Conservation (phyloP, 306 rosid genomes). For the Corylus heterophylla region DNA sequence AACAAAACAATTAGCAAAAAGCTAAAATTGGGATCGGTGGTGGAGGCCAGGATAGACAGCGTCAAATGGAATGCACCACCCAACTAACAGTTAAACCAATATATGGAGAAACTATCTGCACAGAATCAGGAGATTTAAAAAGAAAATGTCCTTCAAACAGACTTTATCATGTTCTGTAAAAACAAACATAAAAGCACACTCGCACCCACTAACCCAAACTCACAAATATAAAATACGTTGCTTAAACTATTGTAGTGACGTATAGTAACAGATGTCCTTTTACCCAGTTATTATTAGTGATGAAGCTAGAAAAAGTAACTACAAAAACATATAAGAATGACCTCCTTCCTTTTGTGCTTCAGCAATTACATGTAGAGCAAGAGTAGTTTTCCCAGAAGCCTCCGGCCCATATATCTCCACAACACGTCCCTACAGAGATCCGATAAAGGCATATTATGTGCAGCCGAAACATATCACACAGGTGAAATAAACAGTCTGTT, state of each 20-base stretch:
- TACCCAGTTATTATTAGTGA: neutral
- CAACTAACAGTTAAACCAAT: neutral
- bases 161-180: neutral
- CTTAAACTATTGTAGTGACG: neutral
- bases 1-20: neutral
- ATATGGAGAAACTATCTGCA: neutral
- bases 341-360: conserved; percentile 97
- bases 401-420: conserved; percentile 95
- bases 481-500: conserved; percentile 2
- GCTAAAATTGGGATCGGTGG: neutral
- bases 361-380: conserved; percentile 85
- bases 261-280: neutral
- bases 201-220: too few species aligned
- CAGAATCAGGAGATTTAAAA: neutral
- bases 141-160: neutral
- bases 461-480: conserved; percentile 9
- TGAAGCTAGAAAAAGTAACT: conserved; percentile 8
- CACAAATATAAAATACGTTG: too few species aligned
- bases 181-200: too few species aligned
- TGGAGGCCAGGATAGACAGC: neutral
- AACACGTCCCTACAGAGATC: conserved; percentile 73
- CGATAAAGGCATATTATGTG: conserved; percentile 26
- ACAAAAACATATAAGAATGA: conserved; percentile 27
- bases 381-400: conserved; percentile 95
- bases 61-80: neutral